These are phyloP conservation scores for Smittium culicis DNA, from an alignment of 371 early-diverging fungal genomes.

Conservation along the genomic window DNA sequence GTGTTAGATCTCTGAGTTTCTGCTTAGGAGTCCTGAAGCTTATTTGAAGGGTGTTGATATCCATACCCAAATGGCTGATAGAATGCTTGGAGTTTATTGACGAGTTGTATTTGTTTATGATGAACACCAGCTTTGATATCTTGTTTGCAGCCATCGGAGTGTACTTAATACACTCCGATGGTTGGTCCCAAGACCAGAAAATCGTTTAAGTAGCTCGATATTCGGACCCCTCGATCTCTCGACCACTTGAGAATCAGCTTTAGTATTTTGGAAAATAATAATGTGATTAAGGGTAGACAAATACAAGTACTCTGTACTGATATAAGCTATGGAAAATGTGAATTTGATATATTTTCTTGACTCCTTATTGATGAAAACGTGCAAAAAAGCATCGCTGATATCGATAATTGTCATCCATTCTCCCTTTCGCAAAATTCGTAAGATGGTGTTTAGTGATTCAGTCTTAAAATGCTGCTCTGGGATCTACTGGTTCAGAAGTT, in stretches of 20 bases:
- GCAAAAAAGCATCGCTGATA: not conserved
- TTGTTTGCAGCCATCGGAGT: not conserved
- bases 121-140: not conserved
- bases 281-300: not conserved
- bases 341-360: not conserved
- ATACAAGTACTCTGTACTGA: not conserved
- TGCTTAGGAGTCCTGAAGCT: not conserved
- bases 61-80: not conserved
- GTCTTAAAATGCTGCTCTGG: not conserved
- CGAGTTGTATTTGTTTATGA: conserved; percentile 20
- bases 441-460: not conserved
- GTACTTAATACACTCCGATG: not conserved
- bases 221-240: not conserved
- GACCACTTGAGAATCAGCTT: not conserved
- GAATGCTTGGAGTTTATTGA: conserved; percentile 1
- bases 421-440: not conserved
- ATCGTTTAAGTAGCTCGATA: not conserved
- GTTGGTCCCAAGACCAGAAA: conserved; percentile 4
- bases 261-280: not conserved
- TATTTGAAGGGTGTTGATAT: not conserved
- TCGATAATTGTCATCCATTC: not conserved
- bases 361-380: not conserved
- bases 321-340: not conserved
- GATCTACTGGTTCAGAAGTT: not conserved
- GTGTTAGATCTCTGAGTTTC: not conserved